Evolutionary conservation across 2,329 filamentous ascomycete genomes (phyloP).

Genomic region (Aspergillus brunneoviolaceus): DNA sequence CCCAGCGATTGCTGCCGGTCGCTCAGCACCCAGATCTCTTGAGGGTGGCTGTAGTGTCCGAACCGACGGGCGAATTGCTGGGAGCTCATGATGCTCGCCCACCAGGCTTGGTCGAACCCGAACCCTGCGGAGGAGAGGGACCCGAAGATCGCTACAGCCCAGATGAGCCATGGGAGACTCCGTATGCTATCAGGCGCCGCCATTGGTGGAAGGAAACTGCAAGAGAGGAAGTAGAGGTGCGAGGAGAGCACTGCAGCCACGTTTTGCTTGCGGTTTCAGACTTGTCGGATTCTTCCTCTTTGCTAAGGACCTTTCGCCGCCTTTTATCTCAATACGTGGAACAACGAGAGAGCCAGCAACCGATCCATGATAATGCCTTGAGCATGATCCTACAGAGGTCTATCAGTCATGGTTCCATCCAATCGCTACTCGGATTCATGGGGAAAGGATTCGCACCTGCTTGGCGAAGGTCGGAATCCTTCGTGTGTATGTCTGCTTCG

Average conservation of each 20-base stretch:
- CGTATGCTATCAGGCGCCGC: not conserved
- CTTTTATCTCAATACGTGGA: no score
- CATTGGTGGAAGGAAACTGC: not conserved
- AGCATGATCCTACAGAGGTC: no score
- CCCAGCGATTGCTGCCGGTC: slow-evolving; percentile 10
- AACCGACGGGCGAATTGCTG: slow-evolving; percentile 13
- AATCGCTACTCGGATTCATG: no score
- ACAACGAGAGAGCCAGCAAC: no score
- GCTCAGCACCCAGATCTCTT: not conserved
- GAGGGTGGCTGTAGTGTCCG: not conserved
- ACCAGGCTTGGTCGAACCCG: slow-evolving; percentile 21
- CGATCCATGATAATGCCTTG: no score
- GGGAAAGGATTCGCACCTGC: no score
- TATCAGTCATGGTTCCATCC: no score
- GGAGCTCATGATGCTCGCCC: slow-evolving; percentile 16
- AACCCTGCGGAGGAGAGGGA: slow-evolving; percentile 17
- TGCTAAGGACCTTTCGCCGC: not conserved
- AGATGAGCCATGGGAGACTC: not conserved
- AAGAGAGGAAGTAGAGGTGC: no score
- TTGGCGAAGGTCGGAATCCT: no score
- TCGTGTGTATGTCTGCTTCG: no score
- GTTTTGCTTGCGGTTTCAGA: not conserved
- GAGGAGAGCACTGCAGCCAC: no score
- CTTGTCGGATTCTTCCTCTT: not conserved
- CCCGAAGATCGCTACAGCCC: slow-evolving; percentile 15